A percentile compares a stretch with the other conserved stretches of the same genome.
Conservation (phyloP, 2,329 filamentous ascomycete species). For the Blumeria hordei region DNA sequence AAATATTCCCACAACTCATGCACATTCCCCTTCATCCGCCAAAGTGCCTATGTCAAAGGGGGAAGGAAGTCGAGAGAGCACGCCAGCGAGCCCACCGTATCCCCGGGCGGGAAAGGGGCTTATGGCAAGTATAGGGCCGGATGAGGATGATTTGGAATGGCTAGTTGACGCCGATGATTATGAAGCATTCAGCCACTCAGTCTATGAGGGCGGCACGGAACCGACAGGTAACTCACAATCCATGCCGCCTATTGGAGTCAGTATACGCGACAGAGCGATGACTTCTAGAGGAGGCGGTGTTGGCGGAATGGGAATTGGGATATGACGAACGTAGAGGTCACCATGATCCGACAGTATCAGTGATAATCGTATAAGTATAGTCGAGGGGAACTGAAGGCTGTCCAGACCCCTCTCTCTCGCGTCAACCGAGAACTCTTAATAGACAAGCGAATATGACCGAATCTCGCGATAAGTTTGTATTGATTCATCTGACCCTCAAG, state of each 20-base stretch:
- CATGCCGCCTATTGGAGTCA: neutral
- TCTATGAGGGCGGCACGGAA: slow-evolving; percentile 7
- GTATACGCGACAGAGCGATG: neutral
- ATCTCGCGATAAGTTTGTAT: too few relatives aligned
- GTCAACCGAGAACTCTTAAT: too few relatives aligned
- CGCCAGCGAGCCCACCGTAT: slow-evolving; percentile 34
- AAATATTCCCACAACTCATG: slow-evolving; percentile 28
- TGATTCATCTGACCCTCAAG: too few relatives aligned
- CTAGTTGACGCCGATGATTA: slow-evolving; percentile 28
- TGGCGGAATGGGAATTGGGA: neutral
- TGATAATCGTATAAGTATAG: too few relatives aligned
- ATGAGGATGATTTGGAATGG: slow-evolving; percentile 34
- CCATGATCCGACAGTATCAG: too few relatives aligned
- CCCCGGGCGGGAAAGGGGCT: slow-evolving; percentile 38
- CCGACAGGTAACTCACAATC: neutral
- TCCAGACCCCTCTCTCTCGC: too few relatives aligned
- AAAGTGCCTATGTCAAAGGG: slow-evolving; percentile 4
- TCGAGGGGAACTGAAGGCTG: too few relatives aligned
- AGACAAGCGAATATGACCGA: too few relatives aligned
- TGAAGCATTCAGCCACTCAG: slow-evolving; percentile 14
- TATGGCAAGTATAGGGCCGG: slow-evolving; percentile 24
- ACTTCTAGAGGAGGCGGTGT: neutral
- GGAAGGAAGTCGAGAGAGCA: slow-evolving; percentile 21
- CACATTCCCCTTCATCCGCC: slow-evolving; percentile 6
- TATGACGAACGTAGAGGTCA: neutral